Evolutionary conservation across 2,329 filamentous ascomycete species (phyloP).

Genomic region (Trichoderma cornu-damae): DNA sequence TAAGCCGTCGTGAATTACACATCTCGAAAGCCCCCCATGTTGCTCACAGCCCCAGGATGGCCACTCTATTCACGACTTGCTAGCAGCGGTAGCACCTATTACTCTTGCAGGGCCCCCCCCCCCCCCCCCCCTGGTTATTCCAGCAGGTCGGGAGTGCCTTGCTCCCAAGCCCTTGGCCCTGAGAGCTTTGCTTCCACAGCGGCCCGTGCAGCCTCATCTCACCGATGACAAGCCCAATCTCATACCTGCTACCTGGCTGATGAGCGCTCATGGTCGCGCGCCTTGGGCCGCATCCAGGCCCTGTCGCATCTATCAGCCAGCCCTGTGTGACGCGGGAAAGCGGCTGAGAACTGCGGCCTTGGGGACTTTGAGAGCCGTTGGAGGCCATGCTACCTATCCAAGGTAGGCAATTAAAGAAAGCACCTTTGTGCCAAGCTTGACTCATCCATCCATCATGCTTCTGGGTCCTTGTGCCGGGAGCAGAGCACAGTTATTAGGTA

Average conservation of each 20-base stretch:
- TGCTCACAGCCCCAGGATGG: neutral
- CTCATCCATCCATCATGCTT: neutral
- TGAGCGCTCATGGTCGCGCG: neutral
- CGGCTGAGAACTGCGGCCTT: neutral
- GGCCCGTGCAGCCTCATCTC: constrained; percentile 8
- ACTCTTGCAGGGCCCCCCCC: too few relatives aligned
- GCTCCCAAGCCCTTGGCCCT: neutral
- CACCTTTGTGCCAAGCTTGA: too few relatives aligned
- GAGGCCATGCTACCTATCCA: too few relatives aligned
- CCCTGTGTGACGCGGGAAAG: neutral
- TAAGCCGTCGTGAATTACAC: neutral
- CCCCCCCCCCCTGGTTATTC: too few relatives aligned
- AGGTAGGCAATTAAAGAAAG: too few relatives aligned
- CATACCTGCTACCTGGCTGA: neutral
- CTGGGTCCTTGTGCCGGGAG: neutral
- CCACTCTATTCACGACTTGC: neutral
- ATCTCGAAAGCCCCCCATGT: neutral
- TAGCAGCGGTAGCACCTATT: too few relatives aligned
- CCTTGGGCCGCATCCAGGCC: neutral
- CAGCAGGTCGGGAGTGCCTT: neutral
- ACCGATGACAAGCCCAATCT: neutral
- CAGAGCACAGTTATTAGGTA: too few relatives aligned
- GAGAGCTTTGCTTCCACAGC: neutral
- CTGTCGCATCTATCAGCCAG: neutral
- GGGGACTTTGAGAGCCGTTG: too few relatives aligned